Base-by-base conservation (phyloP, 805 yeast genomes). In the Candida railenensis region DNA sequence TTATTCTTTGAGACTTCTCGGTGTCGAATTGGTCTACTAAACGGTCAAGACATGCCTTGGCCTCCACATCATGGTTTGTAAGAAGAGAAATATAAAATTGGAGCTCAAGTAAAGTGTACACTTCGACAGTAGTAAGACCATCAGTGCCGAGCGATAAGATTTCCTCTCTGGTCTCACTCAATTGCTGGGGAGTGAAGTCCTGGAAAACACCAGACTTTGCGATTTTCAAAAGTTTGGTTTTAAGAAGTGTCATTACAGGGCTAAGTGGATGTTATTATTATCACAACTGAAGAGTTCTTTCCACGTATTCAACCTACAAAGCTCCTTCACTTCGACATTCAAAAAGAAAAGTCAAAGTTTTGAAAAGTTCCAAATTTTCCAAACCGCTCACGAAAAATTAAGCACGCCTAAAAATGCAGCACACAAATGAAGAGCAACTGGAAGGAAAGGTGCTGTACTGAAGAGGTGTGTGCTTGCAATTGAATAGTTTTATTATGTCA, bases 21-120 rank as follows among this genome's bases (percentile, higher is more conserved):
- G 54, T 53, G 11, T 77, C 82, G 59, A 90, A 83, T 57, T 80
- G 79, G 58, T 91, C 97, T 32, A 77, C 61, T 14, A 91, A 59
- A 40, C 81, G 69, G 47, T 85, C 87, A 47, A 89, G 74, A 50
- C 81, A 68, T 9, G 78, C 65, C 53, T 84, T 80, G 9, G 97
- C 96, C 51, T 83, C 89, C 2, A 73, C 65, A 58, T 89, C 96
- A 47, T 81, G 76, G 43, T 79, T 72, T n/a, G 85, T 65, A 40
- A 71, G 58, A 33, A 91, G 63, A 3, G 83, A 68, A 15, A 90
- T 70, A 56, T 80, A 81, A 62, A 89, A 88, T 43, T 86, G 82
- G 56, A 89, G 75, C 61, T 89, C 96, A 52, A 83, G 70, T 25
- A 91, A 62, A 5, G 78, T 72, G 59, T 77, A 83, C 33, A 66